Conservation (phyloP, 2,329 filamentous ascomycete genomes). For the Graphilbum ipis-grandicollis region DNA sequence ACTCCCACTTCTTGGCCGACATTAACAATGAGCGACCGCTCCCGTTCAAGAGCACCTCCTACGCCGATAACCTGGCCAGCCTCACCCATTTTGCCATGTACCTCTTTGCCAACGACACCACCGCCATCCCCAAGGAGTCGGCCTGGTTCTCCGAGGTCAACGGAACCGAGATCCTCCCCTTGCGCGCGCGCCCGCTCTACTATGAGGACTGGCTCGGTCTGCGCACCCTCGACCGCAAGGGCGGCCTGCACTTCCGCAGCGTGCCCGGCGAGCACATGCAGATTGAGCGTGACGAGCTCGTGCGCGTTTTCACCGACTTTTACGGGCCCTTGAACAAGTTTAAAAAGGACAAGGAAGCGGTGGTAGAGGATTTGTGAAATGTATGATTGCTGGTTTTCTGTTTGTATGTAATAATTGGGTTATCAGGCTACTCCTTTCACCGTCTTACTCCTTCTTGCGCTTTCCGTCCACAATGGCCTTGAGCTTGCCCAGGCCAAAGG, state of each 20-base stretch:
- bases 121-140: slow-evolving; percentile 78
- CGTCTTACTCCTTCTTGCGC: slow-evolving; percentile 4
- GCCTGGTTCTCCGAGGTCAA: slow-evolving; percentile 85
- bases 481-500: slow-evolving; percentile 17
- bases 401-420: no score
- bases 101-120: slow-evolving; percentile 72
- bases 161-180: slow-evolving; percentile 43
- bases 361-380: no score
- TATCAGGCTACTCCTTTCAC: neutral
- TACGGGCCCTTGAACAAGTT: slow-evolving; percentile 31
- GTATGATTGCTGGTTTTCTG: no score
- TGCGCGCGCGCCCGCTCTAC: slow-evolving; percentile 59
- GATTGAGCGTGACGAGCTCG: slow-evolving; percentile 48
- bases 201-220: slow-evolving; percentile 88
- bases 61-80: slow-evolving; percentile 49
- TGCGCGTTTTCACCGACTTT: slow-evolving; percentile 46
- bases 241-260: slow-evolving; percentile 57
- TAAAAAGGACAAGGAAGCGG: neutral
- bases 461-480: slow-evolving; percentile 13
- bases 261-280: slow-evolving; percentile 72
- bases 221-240: slow-evolving; percentile 59
- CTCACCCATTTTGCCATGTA: slow-evolving; percentile 77
- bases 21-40: slow-evolving; percentile 98
- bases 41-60: slow-evolving; percentile 39
- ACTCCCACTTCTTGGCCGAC: slow-evolving; percentile 81